Conservation (phyloP, 257 asterid genomes). For the Scutellaria galericulata region DNA sequence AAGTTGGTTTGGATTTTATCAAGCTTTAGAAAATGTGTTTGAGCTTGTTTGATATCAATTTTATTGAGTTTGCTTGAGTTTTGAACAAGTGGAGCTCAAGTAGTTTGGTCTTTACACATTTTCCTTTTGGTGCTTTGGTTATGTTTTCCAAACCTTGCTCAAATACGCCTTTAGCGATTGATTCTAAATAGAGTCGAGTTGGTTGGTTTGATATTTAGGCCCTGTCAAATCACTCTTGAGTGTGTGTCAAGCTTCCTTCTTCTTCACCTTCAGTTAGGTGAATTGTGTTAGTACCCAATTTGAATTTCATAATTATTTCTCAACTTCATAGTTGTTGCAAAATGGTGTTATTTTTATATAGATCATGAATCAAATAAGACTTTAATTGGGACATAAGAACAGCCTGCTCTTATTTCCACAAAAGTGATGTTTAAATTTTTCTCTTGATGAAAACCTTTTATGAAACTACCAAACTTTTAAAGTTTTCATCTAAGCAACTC, state of each 20-base stretch:
- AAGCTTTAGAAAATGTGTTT: neutral
- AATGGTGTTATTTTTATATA: neutral
- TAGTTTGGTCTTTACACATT: neutral
- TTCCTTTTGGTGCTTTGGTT: neutral
- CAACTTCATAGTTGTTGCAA: neutral
- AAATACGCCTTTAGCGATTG: neutral
- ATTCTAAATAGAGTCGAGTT: no score
- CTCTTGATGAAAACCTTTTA: neutral
- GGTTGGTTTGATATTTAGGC: neutral
- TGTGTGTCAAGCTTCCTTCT: neutral
- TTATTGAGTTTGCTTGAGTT: neutral
- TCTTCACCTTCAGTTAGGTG: neutral
- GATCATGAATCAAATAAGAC: neutral
- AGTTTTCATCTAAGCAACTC: neutral
- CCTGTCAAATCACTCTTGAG: neutral
- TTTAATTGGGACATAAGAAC: neutral
- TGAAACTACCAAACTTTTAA: neutral
- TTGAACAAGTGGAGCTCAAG: neutral
- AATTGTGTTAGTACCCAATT: slow-evolving; percentile 3
- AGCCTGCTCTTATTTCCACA: neutral
- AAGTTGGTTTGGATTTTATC: neutral
- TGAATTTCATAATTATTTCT: neutral
- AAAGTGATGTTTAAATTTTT: neutral
- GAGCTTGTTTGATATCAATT: neutral
- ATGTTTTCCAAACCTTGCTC: neutral